These are phyloP conservation scores for Jamesozyma rosinii DNA, from an alignment of 805 yeast genomes.

Conservation along the genomic window DNA sequence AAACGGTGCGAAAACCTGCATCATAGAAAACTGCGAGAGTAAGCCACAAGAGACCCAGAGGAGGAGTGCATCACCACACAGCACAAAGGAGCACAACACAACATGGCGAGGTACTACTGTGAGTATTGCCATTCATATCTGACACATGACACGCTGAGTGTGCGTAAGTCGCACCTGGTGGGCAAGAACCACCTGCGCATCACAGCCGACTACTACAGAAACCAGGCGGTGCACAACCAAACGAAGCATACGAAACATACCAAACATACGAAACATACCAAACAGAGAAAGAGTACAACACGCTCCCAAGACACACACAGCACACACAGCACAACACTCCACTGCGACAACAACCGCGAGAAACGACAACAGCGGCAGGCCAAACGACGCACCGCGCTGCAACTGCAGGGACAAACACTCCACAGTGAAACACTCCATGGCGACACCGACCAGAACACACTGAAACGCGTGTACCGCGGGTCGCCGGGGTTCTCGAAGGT, in stretches of 20 bases:
- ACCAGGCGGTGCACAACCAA: constrained; percentile 12
- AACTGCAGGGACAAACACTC: background rate
- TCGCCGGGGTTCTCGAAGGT: constrained; percentile 28
- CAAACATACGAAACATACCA: background rate
- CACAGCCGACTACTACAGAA: constrained; percentile 68
- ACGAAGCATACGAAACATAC: no score
- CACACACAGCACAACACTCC: background rate
- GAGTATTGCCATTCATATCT: constrained; percentile 75
- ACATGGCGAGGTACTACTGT: constrained; percentile 68
- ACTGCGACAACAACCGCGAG: constrained; percentile 15
- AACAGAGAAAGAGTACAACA: background rate
- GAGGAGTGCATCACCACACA: no score
- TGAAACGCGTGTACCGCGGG: constrained; percentile 17
- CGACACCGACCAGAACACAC: background rate
- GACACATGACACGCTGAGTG: constrained; percentile 85
- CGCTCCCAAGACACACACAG: constrained; percentile 19
- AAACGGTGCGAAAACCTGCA: no score
- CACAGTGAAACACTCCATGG: background rate
- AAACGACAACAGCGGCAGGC: constrained; percentile 13
- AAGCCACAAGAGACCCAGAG: no score
- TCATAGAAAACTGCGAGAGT: no score
- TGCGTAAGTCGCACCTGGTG: constrained; percentile 64
- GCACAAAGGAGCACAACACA: background rate
- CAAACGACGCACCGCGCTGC: constrained; percentile 6
- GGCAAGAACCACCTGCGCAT: constrained; percentile 69